Evolutionary conservation across 2,329 filamentous ascomycete genomes (phyloP).

Genomic region (Talaromyces amestolkiae): DNA sequence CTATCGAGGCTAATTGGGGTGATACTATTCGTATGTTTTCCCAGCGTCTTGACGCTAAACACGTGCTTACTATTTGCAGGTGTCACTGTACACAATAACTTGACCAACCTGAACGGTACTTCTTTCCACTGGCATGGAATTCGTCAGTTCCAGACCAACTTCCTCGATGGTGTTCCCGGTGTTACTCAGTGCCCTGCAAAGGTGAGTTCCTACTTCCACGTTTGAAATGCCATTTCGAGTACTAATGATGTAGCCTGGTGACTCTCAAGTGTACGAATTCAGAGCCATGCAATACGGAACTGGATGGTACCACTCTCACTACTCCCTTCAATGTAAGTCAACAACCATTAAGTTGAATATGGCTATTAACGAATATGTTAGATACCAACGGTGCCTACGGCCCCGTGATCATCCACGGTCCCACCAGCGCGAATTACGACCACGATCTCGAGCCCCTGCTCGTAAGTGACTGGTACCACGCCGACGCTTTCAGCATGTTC

Average conservation of each 20-base stretch:
- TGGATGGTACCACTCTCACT: constrained; percentile 37
- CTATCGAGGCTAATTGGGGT: not conserved
- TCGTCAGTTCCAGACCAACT: constrained; percentile 31
- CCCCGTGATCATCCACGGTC: constrained; percentile 52
- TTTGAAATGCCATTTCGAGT: not conserved
- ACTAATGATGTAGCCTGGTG: constrained; percentile 17
- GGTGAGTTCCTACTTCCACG: not conserved
- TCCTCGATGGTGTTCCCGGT: constrained; percentile 32
- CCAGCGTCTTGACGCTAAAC: not conserved
- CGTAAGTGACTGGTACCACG: constrained; percentile 35
- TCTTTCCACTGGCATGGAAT: constrained; percentile 33
- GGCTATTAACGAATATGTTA: not conserved
- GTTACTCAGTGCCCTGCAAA: constrained; percentile 41
- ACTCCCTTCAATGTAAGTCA: constrained; percentile 34
- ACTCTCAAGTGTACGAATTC: constrained; percentile 38
- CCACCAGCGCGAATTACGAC: constrained; percentile 40
- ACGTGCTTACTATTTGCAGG: not conserved
- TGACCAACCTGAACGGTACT: constrained; percentile 14
- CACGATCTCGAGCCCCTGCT: constrained; percentile 35
- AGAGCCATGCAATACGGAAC: constrained; percentile 38
- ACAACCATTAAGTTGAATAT: not conserved
- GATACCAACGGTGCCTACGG: constrained; percentile 56
- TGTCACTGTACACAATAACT: not conserved
- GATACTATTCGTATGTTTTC: not conserved
- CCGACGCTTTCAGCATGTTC: constrained; percentile 28